Evolutionary conservation across 305 asterid genomes (phyloP), one percentile per base, ranked within the genome.

Genomic region (Euphrasia arctica): DNA sequence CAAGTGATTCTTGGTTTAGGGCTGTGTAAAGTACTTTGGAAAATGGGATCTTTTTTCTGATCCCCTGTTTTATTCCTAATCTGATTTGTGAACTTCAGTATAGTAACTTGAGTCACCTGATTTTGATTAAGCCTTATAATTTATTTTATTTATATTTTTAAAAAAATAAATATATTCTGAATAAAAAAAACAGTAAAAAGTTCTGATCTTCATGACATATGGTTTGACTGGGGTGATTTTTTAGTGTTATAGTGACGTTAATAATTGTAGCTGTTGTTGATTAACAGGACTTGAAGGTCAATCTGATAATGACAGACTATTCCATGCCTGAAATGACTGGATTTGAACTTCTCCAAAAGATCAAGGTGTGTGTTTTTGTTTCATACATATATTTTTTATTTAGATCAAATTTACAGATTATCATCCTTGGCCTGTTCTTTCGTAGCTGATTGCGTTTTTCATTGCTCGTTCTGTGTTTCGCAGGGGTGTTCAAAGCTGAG

Each of bases 271-370:
- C 14, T 32, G 5, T 31, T 47, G 42, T 55, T 39, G 51, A 61
- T 67, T 67, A 64, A 9, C 79, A 91, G 97, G 89, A 63, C 29
- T 57, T 87, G 89, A 89, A 92, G 84, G 91, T 92, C 41, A 92
- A 87, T 82, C 75, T 89, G 72, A 84, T 89, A 60, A 74, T 92
- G 70, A 85, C 98, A 3, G 98, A 91, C 68, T 91, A 91, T 62
- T 92, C 97, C 9, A 89, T 92, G 97, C 97, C 97, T 79, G 96
- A 89, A 65, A 92, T 87, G 97, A 89, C 95, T 14, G 96, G 97
- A 41, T 92, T 82, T 78, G 98, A 92, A 42, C 97, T 92, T 59
- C 93, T 87, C 5, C 90, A 92, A 72, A 87, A 77, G 86, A 87
- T 92, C 4, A 89, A 87, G 97, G 95, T 86, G 58, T 8, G 83